Evolutionary conservation across 2,329 filamentous ascomycete species (phyloP).

Genomic region (Chaetomiaceae sp.): DNA sequence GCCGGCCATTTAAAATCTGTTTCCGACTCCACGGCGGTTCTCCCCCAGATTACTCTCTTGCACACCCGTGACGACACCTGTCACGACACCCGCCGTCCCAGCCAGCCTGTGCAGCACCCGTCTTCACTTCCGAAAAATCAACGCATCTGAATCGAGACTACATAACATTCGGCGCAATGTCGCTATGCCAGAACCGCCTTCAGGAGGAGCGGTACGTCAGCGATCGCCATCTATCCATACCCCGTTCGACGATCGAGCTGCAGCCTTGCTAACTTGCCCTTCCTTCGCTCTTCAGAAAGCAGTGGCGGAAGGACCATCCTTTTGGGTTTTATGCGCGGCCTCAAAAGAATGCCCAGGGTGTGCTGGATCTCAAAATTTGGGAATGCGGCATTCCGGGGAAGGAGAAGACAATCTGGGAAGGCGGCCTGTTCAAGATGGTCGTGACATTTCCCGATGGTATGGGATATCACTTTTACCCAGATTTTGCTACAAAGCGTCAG

Average conservation of each 20-base stretch:
- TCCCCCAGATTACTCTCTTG: no score
- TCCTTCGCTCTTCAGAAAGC: slow-evolving; percentile 60
- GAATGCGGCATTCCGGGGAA: slow-evolving; percentile 96
- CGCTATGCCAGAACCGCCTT: slow-evolving; percentile 81
- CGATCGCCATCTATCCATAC: neutral
- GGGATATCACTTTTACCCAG: slow-evolving; percentile 28
- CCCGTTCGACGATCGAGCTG: neutral
- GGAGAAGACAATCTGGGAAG: slow-evolving; percentile 95
- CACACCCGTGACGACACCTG: no score
- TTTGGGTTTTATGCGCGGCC: slow-evolving; percentile 97
- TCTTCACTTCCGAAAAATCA: neutral
- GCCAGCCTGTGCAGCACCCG: neutral
- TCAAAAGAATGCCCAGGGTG: slow-evolving; percentile 69
- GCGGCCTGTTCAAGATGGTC: slow-evolving; percentile 92
- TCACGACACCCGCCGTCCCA: no score
- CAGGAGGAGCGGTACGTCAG: slow-evolving; percentile 75
- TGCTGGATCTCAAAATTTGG: slow-evolving; percentile 91
- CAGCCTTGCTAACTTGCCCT: slow-evolving; percentile 13
- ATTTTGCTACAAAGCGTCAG: neutral
- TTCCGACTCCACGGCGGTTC: no score
- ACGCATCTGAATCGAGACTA: neutral
- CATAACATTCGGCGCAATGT: slow-evolving; percentile 51
- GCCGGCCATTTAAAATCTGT: no score
- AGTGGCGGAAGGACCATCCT: slow-evolving; percentile 94
- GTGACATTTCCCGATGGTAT: slow-evolving; percentile 90